These are phyloP conservation scores for Diaporthe humulicola DNA, from an alignment of 2,329 filamentous ascomycete genomes.

Conservation along the genomic window DNA sequence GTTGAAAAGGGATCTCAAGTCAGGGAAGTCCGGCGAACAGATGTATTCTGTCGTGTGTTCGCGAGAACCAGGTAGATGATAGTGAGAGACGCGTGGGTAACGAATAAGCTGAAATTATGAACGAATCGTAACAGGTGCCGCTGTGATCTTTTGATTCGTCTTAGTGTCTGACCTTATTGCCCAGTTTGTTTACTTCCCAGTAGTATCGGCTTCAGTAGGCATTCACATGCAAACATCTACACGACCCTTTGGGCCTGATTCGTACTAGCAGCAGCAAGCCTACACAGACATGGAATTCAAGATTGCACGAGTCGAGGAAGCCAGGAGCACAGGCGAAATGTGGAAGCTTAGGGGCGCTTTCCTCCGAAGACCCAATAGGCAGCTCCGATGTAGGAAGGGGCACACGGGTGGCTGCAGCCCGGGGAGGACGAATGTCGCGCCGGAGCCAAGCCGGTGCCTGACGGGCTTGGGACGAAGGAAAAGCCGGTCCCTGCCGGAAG, in stretches of 20 bases:
- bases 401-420: not conserved
- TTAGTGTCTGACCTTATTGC: not conserved
- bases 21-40: not conserved
- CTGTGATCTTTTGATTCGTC: not conserved
- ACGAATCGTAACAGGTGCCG: not conserved
- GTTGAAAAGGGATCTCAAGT: not conserved
- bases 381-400: not conserved
- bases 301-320: not conserved
- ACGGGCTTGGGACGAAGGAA: not conserved
- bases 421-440: constrained; percentile 2
- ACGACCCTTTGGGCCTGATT: not conserved
- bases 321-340: not conserved
- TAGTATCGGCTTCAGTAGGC: not conserved
- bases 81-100: not conserved
- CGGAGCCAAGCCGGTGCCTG: constrained; percentile 15
- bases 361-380: not conserved
- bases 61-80: not conserved
- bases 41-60: not conserved
- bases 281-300: not conserved
- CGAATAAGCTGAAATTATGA: not conserved
- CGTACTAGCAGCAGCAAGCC: not conserved
- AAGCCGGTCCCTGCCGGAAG: constrained; percentile 6
- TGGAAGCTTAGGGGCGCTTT: not conserved
- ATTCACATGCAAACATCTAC: no score
- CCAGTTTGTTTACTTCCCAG: not conserved